Conservation (phyloP, 768 basidiomycete species). For the Tylopilus vinaceipallidus region DNA sequence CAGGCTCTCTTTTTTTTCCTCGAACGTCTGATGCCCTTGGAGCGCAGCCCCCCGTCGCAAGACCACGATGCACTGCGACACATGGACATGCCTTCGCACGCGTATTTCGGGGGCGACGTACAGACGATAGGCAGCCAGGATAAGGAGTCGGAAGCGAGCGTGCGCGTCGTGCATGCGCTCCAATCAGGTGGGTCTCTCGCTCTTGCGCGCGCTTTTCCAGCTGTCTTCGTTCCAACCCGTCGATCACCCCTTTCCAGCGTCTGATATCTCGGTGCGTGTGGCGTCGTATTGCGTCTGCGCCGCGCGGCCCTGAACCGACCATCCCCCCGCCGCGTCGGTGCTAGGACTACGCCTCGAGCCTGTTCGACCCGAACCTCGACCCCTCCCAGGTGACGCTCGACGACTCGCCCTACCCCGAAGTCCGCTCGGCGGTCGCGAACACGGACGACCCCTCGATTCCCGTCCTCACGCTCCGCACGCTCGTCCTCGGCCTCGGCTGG, state of each 20-base stretch:
- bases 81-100: conserved; percentile 3
- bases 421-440: conserved; percentile 66
- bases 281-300: no score
- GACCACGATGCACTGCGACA: conserved; percentile 18
- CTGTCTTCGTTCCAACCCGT: not conserved
- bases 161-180: conserved; percentile 13
- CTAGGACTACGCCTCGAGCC: no score
- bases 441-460: conserved; percentile 67
- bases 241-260: conserved; percentile 9
- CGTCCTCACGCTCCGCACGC: conserved; percentile 61
- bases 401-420: conserved; percentile 73
- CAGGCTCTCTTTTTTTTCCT: not conserved
- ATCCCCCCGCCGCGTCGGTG: no score
- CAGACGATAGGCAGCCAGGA: conserved; percentile 18
- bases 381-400: conserved; percentile 43
- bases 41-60: conserved; percentile 10
- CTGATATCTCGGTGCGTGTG: conserved; percentile 17
- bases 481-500: conserved; percentile 71
- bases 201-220: no score
- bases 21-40: conserved; percentile 19
- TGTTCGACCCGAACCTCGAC: conserved; percentile 30
- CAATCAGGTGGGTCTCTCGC: conserved; percentile 18
- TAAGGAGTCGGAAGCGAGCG: conserved; percentile 21
- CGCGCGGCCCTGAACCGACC: no score
- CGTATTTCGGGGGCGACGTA: conserved; percentile 12